Evolutionary conservation across 306 rosid species (phyloP).

Genomic region (Vicia villosa): DNA sequence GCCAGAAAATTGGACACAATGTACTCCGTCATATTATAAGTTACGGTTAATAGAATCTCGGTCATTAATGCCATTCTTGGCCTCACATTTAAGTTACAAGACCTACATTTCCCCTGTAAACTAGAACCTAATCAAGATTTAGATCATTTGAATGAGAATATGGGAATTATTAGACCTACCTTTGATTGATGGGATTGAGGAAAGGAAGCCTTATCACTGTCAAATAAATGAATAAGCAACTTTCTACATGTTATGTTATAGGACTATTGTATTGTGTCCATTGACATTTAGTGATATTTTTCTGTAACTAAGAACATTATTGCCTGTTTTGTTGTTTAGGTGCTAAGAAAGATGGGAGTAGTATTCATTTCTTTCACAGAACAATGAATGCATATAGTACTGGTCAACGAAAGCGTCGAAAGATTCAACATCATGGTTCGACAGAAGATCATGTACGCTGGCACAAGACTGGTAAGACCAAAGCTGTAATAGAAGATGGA

Average conservation of each 20-base stretch:
- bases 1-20: conserved; percentile 1
- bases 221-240: not conserved
- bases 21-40: not conserved
- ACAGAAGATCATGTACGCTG: conserved; percentile 52
- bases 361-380: conserved; percentile 74
- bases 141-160: conserved; percentile 1
- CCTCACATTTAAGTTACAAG: no score
- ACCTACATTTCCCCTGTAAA: not conserved
- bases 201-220: conserved; percentile 12
- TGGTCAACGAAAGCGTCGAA: conserved; percentile 71
- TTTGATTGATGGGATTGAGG: no score
- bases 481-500: conserved; percentile 45
- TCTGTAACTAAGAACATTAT: conserved; percentile 22
- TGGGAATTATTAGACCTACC: no score
- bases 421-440: conserved; percentile 44
- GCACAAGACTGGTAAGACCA: conserved; percentile 60
- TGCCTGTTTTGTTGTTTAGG: conserved; percentile 53
- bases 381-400: conserved; percentile 72
- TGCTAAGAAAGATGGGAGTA: conserved; percentile 80
- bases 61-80: not conserved
- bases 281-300: conserved; percentile 19
- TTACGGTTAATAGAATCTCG: conserved; percentile 19
- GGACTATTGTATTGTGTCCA: conserved; percentile 7
- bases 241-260: not conserved
- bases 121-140: conserved; percentile 13